Percentiles rank a stretch among this genome's conserved stretches.
phyloP scores from a whole-genome alignment of 768 basidiomycete genomes.

The Trametes gibbosa region DNA sequence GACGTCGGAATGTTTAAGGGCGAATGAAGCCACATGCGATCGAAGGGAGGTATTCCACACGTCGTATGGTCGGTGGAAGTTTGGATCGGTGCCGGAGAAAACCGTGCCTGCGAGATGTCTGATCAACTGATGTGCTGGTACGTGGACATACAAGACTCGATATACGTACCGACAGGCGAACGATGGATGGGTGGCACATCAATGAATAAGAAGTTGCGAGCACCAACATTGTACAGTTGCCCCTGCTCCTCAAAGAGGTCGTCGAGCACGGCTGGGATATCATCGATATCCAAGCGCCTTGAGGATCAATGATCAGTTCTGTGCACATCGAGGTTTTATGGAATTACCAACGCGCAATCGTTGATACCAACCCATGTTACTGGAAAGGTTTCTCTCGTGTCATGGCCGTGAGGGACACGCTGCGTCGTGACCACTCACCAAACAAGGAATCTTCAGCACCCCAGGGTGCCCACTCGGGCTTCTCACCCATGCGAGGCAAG shows the following conservation, averaged over 20 bases:
- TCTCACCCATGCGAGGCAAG: slow-evolving; percentile 30
- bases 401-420: background rate
- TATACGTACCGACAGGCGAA: slow-evolving; percentile 40
- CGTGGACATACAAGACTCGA: too few relatives aligned
- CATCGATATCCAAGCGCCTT: background rate
- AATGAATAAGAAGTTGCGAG: slow-evolving; percentile 55
- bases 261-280: slow-evolving; percentile 24
- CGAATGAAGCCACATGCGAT: slow-evolving; percentile 35
- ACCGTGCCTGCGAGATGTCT: background rate
- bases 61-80: slow-evolving; percentile 5
- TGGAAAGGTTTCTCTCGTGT: slow-evolving; percentile 22
- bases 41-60: slow-evolving; percentile 48
- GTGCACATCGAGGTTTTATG: background rate
- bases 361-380: slow-evolving; percentile 71
- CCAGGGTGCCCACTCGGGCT: slow-evolving; percentile 29
- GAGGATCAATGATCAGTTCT: background rate
- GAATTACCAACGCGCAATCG: slow-evolving; percentile 49
- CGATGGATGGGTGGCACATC: slow-evolving; percentile 56
- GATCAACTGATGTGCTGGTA: background rate
- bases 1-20: slow-evolving; percentile 39
- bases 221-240: slow-evolving; percentile 44
- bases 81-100: background rate
- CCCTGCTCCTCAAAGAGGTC: slow-evolving; percentile 46
- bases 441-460: slow-evolving; percentile 25
- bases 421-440: slow-evolving; percentile 13